phyloP scores from a whole-genome alignment of 192 early-diverging fungal genomes.

The Chytriomyces sp. region DNA sequence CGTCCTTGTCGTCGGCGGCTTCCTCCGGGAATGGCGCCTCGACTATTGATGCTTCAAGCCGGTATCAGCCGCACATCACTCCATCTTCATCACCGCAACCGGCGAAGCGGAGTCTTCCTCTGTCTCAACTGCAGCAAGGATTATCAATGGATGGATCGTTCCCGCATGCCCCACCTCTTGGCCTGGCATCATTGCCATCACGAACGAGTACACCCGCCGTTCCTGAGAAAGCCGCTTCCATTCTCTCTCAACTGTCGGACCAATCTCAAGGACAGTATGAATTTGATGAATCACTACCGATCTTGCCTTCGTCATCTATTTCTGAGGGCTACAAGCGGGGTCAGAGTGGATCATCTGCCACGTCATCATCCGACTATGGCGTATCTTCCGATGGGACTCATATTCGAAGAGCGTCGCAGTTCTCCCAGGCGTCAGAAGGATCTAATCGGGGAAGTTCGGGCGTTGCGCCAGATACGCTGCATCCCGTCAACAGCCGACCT shows the following conservation, averaged over 20 bases:
- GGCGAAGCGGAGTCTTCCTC: neutral
- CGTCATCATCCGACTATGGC: conserved; percentile 8
- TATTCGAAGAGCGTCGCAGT: neutral
- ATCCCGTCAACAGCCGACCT: neutral
- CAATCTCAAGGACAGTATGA: neutral
- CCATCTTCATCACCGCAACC: conserved; percentile 3
- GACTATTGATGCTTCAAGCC: neutral
- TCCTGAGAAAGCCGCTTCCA: neutral
- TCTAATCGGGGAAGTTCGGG: neutral
- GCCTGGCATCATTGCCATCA: neutral
- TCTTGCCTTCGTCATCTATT: neutral
- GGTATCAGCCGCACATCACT: conserved; percentile 7
- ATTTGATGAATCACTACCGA: neutral
- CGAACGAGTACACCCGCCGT: neutral
- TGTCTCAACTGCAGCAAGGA: neutral
- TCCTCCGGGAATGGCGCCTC: neutral
- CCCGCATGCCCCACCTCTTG: neutral
- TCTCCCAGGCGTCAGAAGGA: conserved; percentile 2
- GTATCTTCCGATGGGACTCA: neutral
- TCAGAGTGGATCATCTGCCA: conserved; percentile 11
- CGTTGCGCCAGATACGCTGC: neutral
- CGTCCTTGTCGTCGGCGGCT: neutral
- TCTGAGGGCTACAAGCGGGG: conserved; percentile 30
- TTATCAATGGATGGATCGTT: no score
- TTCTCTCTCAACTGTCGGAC: neutral